phyloP scores from a whole-genome alignment of 73 alveolate species.

The Paramecium tetraurelia region DNA sequence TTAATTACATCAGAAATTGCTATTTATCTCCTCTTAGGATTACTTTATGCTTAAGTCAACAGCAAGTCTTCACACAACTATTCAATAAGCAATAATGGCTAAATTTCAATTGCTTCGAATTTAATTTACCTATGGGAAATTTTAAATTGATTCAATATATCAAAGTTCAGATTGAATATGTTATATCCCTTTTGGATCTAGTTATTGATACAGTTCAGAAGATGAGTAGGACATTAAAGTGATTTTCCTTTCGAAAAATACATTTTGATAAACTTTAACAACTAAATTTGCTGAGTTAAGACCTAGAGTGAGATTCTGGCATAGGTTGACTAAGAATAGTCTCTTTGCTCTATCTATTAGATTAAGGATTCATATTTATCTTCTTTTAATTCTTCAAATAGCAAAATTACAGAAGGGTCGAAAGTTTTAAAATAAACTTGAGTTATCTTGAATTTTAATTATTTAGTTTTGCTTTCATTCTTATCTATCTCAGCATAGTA shows the following conservation, averaged over 20 bases:
- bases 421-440: not conserved
- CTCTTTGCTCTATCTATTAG: not conserved
- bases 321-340: not conserved
- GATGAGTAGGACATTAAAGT: not conserved
- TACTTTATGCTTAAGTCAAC: not conserved
- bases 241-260: not conserved
- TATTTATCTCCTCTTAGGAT: not conserved
- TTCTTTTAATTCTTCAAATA: constrained; percentile 33
- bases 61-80: not conserved
- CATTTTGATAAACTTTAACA: not conserved
- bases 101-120: not conserved
- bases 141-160: not conserved
- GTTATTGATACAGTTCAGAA: not conserved
- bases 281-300: not conserved
- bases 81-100: not conserved
- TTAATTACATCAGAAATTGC: not conserved
- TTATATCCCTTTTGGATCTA: not conserved
- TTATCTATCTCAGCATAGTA: not conserved
- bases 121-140: not conserved
- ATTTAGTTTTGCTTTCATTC: not conserved
- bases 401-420: not conserved
- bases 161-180: not conserved
- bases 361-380: not conserved
- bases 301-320: not conserved
- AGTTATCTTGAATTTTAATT: not conserved